phyloP scores from a whole-genome alignment of 257 asterid genomes.

The Parsonsia alboflavescens region DNA sequence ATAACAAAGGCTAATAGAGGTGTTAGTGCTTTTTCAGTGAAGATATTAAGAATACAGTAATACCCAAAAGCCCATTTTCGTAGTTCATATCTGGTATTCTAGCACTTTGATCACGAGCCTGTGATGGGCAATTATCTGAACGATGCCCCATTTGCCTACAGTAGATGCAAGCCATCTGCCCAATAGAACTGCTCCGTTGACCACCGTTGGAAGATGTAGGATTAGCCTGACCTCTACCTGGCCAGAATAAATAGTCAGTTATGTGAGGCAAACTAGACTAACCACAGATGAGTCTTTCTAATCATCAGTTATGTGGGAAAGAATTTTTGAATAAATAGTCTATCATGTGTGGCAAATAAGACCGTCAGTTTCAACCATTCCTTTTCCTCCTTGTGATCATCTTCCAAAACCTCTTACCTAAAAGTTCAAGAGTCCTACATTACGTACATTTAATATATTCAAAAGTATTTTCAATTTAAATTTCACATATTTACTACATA shows the following conservation, averaged over 20 bases:
- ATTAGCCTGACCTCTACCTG: slow-evolving; percentile 75
- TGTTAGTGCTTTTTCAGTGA: not conserved
- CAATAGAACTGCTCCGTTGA: slow-evolving; percentile 54
- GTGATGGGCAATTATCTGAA: slow-evolving; percentile 44
- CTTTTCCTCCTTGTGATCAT: too few species aligned
- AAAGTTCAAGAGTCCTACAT: not conserved
- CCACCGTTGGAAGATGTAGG: slow-evolving; percentile 45
- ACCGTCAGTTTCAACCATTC: not conserved
- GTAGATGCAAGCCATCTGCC: slow-evolving; percentile 41
- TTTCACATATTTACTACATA: too few species aligned
- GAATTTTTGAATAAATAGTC: not conserved
- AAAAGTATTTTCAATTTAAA: not conserved
- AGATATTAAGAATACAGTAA: not conserved
- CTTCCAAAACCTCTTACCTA: not conserved
- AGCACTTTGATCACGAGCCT: slow-evolving; percentile 38
- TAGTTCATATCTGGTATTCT: slow-evolving; percentile 38
- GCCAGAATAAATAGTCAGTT: slow-evolving; percentile 18
- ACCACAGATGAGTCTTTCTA: not conserved
- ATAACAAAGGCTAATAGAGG: not conserved
- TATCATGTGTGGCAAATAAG: not conserved
- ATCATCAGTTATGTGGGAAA: not conserved
- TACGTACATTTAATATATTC: not conserved
- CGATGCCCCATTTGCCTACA: slow-evolving; percentile 63
- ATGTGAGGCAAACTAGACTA: slow-evolving; percentile 11
- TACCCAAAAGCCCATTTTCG: slow-evolving; percentile 45